A percentile compares a stretch with the other conserved stretches of the same genome.
Evolutionary conservation across 2,329 filamentous ascomycete species (phyloP).

Genomic region (Phyllosticta capitalensis): DNA sequence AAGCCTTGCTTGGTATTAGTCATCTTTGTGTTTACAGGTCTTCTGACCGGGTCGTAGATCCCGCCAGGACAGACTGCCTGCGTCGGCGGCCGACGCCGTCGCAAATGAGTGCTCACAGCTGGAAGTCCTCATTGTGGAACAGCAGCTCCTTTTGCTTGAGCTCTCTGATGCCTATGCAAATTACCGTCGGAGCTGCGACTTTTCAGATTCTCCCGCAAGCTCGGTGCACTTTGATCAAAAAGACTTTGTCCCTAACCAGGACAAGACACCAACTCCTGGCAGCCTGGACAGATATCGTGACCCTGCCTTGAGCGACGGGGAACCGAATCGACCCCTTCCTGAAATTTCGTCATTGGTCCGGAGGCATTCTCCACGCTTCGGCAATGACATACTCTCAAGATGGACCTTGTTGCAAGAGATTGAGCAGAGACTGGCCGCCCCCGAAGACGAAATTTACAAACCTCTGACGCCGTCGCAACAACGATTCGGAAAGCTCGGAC

Average conservation of each 20-base stretch:
- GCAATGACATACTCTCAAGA: slow-evolving; percentile 17
- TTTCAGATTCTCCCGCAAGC: slow-evolving; percentile 1
- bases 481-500: slow-evolving; percentile 18
- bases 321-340: not conserved
- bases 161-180: slow-evolving; percentile 7
- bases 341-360: slow-evolving; percentile 5
- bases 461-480: slow-evolving; percentile 22
- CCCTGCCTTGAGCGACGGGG: not conserved
- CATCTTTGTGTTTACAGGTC: not conserved
- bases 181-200: slow-evolving; percentile 5
- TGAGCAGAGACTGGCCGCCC: slow-evolving; percentile 19
- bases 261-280: not conserved
- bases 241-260: not conserved
- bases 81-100: slow-evolving; percentile 20
- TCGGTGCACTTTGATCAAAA: slow-evolving; percentile 4
- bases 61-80: slow-evolving; percentile 3
- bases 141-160: slow-evolving; percentile 27
- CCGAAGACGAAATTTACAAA: slow-evolving; percentile 5
- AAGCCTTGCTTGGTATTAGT: slow-evolving; percentile 11
- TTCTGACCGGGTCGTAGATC: slow-evolving; percentile 2
- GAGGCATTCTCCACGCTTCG: not conserved
- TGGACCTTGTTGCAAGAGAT: slow-evolving; percentile 27
- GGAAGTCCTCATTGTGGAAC: slow-evolving; percentile 29
- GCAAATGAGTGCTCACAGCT: slow-evolving; percentile 28
- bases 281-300: slow-evolving; percentile 7